Evolutionary conservation across 2,329 filamentous ascomycete genomes (phyloP).

Genomic region (Keithomyces neogunnii): DNA sequence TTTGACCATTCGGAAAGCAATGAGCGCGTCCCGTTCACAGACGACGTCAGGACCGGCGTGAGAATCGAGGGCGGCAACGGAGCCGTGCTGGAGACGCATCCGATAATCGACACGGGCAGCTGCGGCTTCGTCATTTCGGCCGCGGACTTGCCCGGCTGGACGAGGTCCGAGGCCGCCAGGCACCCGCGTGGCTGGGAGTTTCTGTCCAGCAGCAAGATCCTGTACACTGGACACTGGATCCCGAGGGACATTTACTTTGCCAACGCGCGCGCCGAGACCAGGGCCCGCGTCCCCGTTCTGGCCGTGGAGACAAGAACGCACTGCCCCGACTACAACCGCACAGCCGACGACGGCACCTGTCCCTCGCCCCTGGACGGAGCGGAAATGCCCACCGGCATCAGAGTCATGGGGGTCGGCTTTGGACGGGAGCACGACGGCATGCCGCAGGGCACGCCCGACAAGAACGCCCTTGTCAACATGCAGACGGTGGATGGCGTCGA

Average conservation of each 20-base stretch:
- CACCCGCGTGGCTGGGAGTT: slow-evolving; percentile 3
- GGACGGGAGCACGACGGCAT: slow-evolving; percentile 4
- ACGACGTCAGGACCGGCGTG: not conserved
- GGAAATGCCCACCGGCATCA: not conserved
- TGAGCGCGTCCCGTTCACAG: slow-evolving; percentile 1
- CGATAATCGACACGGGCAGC: slow-evolving; percentile 5
- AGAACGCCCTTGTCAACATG: slow-evolving; percentile 3
- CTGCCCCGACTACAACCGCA: slow-evolving; percentile 3
- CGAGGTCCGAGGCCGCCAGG: not conserved
- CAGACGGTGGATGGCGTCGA: not conserved
- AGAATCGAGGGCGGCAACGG: not conserved
- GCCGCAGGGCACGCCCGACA: slow-evolving; percentile 6
- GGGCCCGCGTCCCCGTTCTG: slow-evolving; percentile 2
- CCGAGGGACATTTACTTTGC: not conserved
- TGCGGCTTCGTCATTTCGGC: slow-evolving; percentile 4
- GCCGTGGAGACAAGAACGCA: not conserved
- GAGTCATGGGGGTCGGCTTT: slow-evolving; percentile 3
- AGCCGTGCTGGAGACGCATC: not conserved
- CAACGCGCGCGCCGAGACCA: not conserved
- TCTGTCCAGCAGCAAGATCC: slow-evolving; percentile 5
- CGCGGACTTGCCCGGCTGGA: slow-evolving; percentile 1
- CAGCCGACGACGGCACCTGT: not conserved
- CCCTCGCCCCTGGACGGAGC: not conserved
- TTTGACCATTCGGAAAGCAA: slow-evolving; percentile 1
- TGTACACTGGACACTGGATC: slow-evolving; percentile 4